phyloP scores from a whole-genome alignment of 225 moss, liverwort and hornwort species.

The Straminergon stramineum region DNA sequence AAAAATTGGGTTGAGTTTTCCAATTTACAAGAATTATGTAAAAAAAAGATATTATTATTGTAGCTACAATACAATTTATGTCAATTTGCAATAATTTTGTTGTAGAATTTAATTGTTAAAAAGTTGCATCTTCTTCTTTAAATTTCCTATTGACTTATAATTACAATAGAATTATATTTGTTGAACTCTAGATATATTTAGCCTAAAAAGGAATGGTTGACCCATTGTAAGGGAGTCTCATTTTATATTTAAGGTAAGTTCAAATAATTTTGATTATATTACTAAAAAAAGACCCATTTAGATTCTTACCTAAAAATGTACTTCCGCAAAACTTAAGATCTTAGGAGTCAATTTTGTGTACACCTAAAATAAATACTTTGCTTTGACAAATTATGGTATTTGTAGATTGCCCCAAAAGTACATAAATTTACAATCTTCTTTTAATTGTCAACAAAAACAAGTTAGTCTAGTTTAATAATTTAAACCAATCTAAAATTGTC shows the following conservation, averaged over 20 bases:
- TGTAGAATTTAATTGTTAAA: background rate
- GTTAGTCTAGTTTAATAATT: background rate
- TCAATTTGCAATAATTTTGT: background rate
- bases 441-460: background rate
- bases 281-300: background rate
- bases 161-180: background rate
- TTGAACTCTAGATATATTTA: background rate
- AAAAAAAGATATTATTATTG: too few relatives aligned
- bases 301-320: background rate
- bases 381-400: background rate
- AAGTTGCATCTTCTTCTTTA: background rate
- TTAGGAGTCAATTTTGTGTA: background rate
- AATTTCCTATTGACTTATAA: background rate
- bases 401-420: accelerated
- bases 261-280: background rate
- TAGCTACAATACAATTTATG: background rate
- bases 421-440: background rate
- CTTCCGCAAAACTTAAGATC: background rate
- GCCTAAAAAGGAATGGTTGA: background rate
- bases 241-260: background rate
- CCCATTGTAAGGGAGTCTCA: background rate
- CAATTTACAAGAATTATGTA: background rate
- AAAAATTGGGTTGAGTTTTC: background rate
- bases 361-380: background rate
- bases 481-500: background rate